A percentile compares a stretch with the other conserved stretches of the same genome.
These are phyloP conservation scores for Ceratocystis destructans DNA, from an alignment of 2,329 filamentous ascomycete genomes.

Conservation along the genomic window DNA sequence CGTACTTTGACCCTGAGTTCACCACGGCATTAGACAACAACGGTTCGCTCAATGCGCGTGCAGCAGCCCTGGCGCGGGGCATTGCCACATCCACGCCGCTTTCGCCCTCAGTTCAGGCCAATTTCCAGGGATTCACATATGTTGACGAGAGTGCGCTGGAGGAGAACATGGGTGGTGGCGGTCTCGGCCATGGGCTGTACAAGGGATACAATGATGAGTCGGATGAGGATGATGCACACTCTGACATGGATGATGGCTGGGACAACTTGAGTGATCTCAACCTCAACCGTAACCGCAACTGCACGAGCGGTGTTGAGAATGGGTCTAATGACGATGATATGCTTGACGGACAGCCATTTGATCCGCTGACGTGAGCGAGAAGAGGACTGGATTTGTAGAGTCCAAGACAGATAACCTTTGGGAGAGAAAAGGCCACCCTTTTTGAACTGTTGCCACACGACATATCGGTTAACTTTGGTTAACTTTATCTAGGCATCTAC, in stretches of 20 bases:
- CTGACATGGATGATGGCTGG: slow-evolving; percentile 41
- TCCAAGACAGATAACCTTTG: too few species aligned
- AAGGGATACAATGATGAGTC: slow-evolving; percentile 43
- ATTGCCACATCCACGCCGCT: slow-evolving; percentile 83
- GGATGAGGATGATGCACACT: slow-evolving; percentile 28
- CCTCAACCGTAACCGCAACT: slow-evolving; percentile 39
- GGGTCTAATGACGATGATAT: slow-evolving; percentile 46
- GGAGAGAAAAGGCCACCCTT: too few species aligned
- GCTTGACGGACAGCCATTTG: slow-evolving; percentile 49
- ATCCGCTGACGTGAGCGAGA: slow-evolving; percentile 33
- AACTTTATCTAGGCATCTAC: too few species aligned
- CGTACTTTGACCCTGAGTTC: slow-evolving; percentile 97
- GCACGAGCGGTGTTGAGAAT: slow-evolving; percentile 53
- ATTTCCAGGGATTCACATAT: slow-evolving; percentile 97
- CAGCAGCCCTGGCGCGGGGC: slow-evolving; percentile 70
- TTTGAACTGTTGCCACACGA: too few species aligned
- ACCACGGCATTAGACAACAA: slow-evolving; percentile 84
- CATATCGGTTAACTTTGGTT: too few species aligned
- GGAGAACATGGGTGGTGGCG: slow-evolving; percentile 54
- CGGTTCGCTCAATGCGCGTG: slow-evolving; percentile 78
- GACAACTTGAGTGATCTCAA: slow-evolving; percentile 45
- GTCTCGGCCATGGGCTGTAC: slow-evolving; percentile 31
- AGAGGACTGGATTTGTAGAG: not conserved
- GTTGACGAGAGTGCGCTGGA: slow-evolving; percentile 96
- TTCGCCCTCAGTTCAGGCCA: slow-evolving; percentile 90